Evolutionary conservation across 768 basidiomycete genomes (phyloP).

Genomic region (Trametes sanguinea): DNA sequence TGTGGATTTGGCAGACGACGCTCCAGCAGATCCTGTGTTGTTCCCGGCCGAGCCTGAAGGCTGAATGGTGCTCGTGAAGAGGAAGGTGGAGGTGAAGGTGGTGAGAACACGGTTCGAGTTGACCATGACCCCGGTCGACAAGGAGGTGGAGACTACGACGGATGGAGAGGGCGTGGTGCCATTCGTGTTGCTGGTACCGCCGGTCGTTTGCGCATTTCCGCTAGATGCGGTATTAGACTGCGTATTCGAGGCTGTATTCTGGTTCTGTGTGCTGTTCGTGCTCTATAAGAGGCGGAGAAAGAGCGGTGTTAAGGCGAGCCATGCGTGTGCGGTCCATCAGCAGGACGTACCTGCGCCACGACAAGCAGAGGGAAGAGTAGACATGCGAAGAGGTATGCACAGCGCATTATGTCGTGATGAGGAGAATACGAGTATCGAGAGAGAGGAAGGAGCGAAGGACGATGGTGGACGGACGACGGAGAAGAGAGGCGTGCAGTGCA

Average conservation of each 20-base stretch:
- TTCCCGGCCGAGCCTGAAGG: constrained; percentile 24
- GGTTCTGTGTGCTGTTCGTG: constrained; percentile 2
- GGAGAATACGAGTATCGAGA: background rate
- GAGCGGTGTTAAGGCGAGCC: constrained; percentile 17
- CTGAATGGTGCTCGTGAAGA: constrained; percentile 49
- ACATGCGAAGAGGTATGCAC: constrained; percentile 20
- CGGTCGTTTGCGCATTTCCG: background rate
- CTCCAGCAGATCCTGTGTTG: constrained; percentile 25
- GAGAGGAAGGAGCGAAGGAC: constrained; percentile 9
- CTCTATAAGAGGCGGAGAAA: constrained; percentile 19
- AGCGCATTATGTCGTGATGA: constrained; percentile 14
- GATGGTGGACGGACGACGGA: constrained; percentile 1
- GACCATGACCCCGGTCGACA: constrained; percentile 41
- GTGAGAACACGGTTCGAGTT: constrained; percentile 41
- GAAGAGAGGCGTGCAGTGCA: background rate
- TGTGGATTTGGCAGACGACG: constrained; percentile 37
- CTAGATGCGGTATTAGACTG: background rate
- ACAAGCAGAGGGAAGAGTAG: constrained; percentile 44
- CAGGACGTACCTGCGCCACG: constrained; percentile 39
- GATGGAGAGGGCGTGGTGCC: constrained; percentile 28
- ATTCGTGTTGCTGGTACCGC: constrained; percentile 25
- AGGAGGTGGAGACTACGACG: constrained; percentile 18
- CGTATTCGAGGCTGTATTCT: background rate
- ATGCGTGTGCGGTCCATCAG: background rate
- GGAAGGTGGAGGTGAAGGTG: constrained; percentile 41